A percentile compares a stretch with the other conserved stretches of the same genome.
Evolutionary conservation across 2,329 filamentous ascomycete species (phyloP).

Genomic region (Aureobasidium sp.): DNA sequence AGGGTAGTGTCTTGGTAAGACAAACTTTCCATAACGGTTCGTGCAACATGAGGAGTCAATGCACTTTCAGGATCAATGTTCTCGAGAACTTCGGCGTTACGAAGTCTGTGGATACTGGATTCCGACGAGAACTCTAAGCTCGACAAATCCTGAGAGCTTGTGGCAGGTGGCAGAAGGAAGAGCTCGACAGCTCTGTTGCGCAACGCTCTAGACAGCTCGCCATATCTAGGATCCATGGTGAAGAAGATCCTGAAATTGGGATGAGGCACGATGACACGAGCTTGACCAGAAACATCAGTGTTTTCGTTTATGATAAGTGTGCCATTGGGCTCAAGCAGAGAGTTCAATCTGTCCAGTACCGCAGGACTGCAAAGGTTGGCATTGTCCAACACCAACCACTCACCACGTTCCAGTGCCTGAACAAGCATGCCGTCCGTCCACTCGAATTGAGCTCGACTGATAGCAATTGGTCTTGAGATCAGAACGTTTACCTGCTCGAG

Average conservation of each 20-base stretch:
- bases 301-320: constrained; percentile 90
- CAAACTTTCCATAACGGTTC: constrained; percentile 20
- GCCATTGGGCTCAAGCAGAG: constrained; percentile 83
- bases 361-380: constrained; percentile 95
- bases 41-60: neutral
- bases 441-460: constrained; percentile 77
- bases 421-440: constrained; percentile 94
- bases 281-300: constrained; percentile 71
- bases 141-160: neutral
- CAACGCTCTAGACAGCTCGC: constrained; percentile 93
- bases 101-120: constrained; percentile 33
- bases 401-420: constrained; percentile 73
- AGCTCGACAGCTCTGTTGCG: constrained; percentile 90
- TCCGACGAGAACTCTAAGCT: constrained; percentile 29
- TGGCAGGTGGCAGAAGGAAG: constrained; percentile 46
- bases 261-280: constrained; percentile 73
- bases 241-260: constrained; percentile 85
- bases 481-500: constrained; percentile 45
- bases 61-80: constrained; percentile 25
- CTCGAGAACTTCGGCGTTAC: constrained; percentile 21
- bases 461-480: constrained; percentile 46
- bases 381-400: constrained; percentile 94
- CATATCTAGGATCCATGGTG: constrained; percentile 85
- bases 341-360: constrained; percentile 90
- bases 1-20: constrained; percentile 24